Base-by-base conservation (phyloP, 805 yeast genomes). In the Candida hispaniensis region DNA sequence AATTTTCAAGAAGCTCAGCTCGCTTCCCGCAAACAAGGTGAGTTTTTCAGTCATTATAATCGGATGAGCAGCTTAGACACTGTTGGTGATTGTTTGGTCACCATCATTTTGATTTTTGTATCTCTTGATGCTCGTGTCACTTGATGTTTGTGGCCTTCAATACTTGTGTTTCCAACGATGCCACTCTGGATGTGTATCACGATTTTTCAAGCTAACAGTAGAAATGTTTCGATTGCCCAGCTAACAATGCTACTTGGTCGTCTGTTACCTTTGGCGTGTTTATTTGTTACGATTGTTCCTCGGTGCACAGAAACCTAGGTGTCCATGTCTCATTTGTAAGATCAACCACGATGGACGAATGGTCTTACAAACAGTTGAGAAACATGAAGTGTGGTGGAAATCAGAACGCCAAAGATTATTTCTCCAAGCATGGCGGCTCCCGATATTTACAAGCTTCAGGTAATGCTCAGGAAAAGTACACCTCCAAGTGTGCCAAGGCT, bases 181-280 rank as follows among this genome's bases (percentile, higher is more conserved):
- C n/a, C n/a, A n/a, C n/a, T n/a, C n/a, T n/a, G n/a, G n/a, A n/a
- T n/a, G n/a, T n/a, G n/a, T n/a, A n/a, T n/a, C n/a, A n/a, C n/a
- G n/a, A n/a, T n/a, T n/a, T n/a, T n/a, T n/a, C n/a, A n/a, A n/a
- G n/a, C n/a, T n/a, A n/a, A n/a, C n/a, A n/a, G n/a, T n/a, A 54
- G 49, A 57, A 56, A 36, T 91, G 98, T 60, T 88, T 91, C 60
- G 98, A 91, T 55, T 91, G 98, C 59, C 71, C 79, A 35, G 80
- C 86, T 48, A 83, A 80, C 54, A 86, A 86, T 56, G 97, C 98
- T 21, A 83, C 97, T 0, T 91, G 98, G 98, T 82, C 98, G 3
- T 88, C 97, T 9, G 85, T 88, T 38, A 94, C 97, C 9, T 88
- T 82, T 58, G 98, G 96, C 39, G 80, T 86, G 34, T 71, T 86